A percentile compares a stretch with the other conserved stretches of the same genome.
Evolutionary conservation across 345 rosid species (phyloP).

Genomic region (Dipteronia dyeriana): DNA sequence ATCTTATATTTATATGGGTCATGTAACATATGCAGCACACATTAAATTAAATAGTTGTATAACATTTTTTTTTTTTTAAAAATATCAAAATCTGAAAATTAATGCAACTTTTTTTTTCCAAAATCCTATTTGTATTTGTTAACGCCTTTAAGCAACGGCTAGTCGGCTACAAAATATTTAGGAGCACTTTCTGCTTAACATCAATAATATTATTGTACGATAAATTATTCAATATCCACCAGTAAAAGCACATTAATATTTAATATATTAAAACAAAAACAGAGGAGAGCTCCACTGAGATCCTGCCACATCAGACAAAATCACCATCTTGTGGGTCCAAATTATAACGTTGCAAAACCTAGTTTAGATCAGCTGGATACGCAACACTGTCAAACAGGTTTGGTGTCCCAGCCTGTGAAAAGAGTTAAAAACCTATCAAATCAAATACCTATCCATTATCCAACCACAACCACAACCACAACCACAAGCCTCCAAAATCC

Average conservation of each 20-base stretch:
- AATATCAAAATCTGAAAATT: no score
- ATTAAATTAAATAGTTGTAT: no score
- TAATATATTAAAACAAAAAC: neutral
- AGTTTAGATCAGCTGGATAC: neutral
- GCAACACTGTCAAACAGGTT: neutral
- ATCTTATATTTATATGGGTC: no score
- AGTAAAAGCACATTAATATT: neutral
- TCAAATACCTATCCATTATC: neutral
- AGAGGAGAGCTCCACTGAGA: neutral
- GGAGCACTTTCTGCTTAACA: constrained; percentile 2
- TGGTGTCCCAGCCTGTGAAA: neutral
- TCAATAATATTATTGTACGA: neutral
- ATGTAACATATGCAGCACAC: no score
- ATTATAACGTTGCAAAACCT: neutral
- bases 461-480: neutral
- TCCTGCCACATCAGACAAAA: constrained; percentile 5
- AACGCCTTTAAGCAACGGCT: neutral
- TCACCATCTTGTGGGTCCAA: neutral
- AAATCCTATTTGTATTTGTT: neutral
- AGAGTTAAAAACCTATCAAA: neutral
- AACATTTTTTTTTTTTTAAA: no score
- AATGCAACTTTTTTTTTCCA: no score
- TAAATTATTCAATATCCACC: neutral
- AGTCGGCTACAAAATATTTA: neutral
- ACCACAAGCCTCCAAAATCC: neutral